Evolutionary conservation across 2,329 filamentous ascomycete species (phyloP).

Genomic region (Helminthosporium solani): DNA sequence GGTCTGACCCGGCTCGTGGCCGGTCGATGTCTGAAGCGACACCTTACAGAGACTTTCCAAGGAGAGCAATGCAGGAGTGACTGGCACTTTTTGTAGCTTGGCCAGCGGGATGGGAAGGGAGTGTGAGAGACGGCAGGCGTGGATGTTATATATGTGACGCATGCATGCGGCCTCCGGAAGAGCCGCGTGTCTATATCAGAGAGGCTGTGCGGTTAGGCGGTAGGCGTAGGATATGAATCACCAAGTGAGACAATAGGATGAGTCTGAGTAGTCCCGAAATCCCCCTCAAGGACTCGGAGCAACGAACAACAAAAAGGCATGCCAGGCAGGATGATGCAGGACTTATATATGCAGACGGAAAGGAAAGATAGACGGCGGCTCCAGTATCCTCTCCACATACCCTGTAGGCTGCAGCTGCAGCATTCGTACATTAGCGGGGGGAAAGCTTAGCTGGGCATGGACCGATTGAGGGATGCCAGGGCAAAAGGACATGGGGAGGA

Average conservation of each 20-base stretch:
- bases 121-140: conserved; percentile 9
- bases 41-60: conserved; percentile 18
- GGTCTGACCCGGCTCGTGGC: conserved; percentile 28
- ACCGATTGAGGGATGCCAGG: conserved; percentile 15
- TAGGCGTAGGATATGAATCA: conserved; percentile 24
- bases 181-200: conserved; percentile 31
- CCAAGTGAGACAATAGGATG: conserved; percentile 30
- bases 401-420: conserved; percentile 25
- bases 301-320: conserved; percentile 16
- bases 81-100: conserved; percentile 18
- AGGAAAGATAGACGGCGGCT: conserved; percentile 16
- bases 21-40: conserved; percentile 29
- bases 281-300: conserved; percentile 28
- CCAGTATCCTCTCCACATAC: conserved; percentile 14
- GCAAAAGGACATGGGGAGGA: conserved; percentile 29
- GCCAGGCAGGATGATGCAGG: conserved; percentile 24
- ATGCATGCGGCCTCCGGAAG: conserved; percentile 25
- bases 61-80: conserved; percentile 18
- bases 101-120: conserved; percentile 16
- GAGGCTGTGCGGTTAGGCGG: conserved; percentile 29
- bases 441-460: conserved; percentile 40
- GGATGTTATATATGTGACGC: conserved; percentile 35
- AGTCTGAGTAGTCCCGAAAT: no score
- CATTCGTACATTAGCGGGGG: conserved; percentile 38
- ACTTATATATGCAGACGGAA: conserved; percentile 38